Evolutionary conservation across 768 basidiomycete species (phyloP), one percentile per base, ranked within the genome.

Genomic region (Russula virescens): DNA sequence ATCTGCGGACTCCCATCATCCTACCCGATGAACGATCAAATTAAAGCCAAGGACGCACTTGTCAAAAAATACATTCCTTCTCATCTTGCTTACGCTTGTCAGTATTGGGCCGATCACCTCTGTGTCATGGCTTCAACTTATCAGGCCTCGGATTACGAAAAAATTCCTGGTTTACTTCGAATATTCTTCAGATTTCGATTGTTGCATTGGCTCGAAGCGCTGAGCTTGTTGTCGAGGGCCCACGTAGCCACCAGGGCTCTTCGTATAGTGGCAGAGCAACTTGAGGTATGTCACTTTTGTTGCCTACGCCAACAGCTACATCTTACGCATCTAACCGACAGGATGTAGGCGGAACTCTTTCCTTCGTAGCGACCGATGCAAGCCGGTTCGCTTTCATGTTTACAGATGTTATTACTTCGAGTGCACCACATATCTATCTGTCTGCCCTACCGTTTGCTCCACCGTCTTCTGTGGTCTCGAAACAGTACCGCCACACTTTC

Each of bases 161-260:
- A 59, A 11, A 54, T 73, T 5, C 60, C 65, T 21, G 59, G 58
- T 6, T 55, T 68, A 3, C 28, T 72, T 11, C 66, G 60, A 6
- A 55, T 4, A 71, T 76, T 55, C 60, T n/a, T 71, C 25, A 52
- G 70, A 43, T 38, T 59, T 0, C 65, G 65, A 13, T 66, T 78
- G 5, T 67, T 78, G 8, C 75, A 70, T 56, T 79, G 77, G 77
- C 57, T 79, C 11, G 78, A 79, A 54, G 73, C 71, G 7, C 66
- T 79, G n/a, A 71, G 70, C 48, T 34, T 74, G 26, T 14, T 61
- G 11, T 57, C 63, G 18, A 50, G 63, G 13, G 48, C 69, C 8
- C 11, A 54, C 16, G n/a, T 57, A n/a, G 73, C 66, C 7, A 28
- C 58, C 40, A 28, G n/a, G 69, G 67, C 64, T 47, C 26, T 61